phyloP scores from a whole-genome alignment of 805 yeast genomes.

The Jamesozyma piceae region DNA sequence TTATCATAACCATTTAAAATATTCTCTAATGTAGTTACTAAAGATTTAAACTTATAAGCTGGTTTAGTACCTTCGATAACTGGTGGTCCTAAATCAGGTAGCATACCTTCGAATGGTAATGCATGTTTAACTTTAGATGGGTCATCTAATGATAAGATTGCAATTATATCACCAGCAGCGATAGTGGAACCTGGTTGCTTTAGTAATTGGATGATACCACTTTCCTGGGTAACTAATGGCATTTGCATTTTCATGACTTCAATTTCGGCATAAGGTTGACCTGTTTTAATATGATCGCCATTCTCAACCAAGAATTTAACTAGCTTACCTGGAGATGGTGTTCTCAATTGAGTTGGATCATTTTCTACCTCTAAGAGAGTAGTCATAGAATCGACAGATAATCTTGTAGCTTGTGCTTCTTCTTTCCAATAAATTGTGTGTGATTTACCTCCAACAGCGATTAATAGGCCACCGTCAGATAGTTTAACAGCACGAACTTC shows the following conservation, averaged over 20 bases:
- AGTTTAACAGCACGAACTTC: conserved; percentile 81
- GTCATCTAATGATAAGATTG: conserved; percentile 88
- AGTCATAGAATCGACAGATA: conserved; percentile 91
- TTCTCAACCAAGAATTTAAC: conserved; percentile 88
- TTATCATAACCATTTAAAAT: conserved; percentile 89
- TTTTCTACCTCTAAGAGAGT: conserved; percentile 90
- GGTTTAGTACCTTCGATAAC: conserved; percentile 75
- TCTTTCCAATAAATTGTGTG: conserved; percentile 97
- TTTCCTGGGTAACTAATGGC: conserved; percentile 91
- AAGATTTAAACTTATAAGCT: conserved; percentile 56
- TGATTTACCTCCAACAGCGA: conserved; percentile 83
- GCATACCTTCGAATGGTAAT: conserved; percentile 83
- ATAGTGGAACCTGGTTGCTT: conserved; percentile 98
- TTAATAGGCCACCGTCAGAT: conserved; percentile 88
- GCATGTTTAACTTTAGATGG: conserved; percentile 97
- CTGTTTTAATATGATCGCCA: conserved; percentile 86
- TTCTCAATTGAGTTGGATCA: conserved; percentile 96
- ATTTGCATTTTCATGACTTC: conserved; percentile 99
- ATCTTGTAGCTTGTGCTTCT: conserved; percentile 89
- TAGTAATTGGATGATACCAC: conserved; percentile 83
- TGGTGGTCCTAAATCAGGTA: conserved; percentile 84
- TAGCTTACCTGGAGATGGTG: conserved; percentile 98
- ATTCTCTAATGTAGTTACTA: conserved; percentile 56
- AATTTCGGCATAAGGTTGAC: conserved; percentile 95
- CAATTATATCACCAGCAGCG: conserved; percentile 93